Evolutionary conservation across 148 eudicot genomes (phyloP).

Genomic region (Nyssa sinensis): DNA sequence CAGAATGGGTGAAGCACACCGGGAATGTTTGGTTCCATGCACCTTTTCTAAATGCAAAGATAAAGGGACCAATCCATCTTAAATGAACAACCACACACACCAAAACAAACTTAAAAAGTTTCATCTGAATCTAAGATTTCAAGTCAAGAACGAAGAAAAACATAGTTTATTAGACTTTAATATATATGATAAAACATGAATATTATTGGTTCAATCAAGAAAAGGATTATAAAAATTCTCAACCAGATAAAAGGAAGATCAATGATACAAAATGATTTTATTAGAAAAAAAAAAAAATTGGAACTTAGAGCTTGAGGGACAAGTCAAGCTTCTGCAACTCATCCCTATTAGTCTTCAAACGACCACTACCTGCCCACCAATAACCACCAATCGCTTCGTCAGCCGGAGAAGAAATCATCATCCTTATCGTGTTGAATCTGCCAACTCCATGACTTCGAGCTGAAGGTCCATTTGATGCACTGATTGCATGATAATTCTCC

Average conservation of each 20-base stretch:
- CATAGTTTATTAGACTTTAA: no score
- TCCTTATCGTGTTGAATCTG: constrained; percentile 30
- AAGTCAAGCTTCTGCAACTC: constrained; percentile 56
- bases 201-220: no score
- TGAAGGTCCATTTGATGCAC: constrained; percentile 18
- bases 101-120: not conserved
- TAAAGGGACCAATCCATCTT: no score
- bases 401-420: constrained; percentile 19
- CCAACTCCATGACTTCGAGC: constrained; percentile 38
- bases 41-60: no score
- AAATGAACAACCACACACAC: not conserved
- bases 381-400: constrained; percentile 7
- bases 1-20: no score
- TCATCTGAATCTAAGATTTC: not conserved
- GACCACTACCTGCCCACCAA: constrained; percentile 43
- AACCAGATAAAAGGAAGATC: not conserved
- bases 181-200: no score
- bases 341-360: constrained; percentile 35
- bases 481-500: constrained; percentile 25
- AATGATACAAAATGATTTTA: constrained; percentile 8
- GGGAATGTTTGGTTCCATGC: no score
- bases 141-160: not conserved
- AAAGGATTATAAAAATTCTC: no score
- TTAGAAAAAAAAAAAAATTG: not conserved
- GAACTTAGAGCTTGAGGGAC: constrained; percentile 60